These are phyloP conservation scores for Synchytrium microbalum DNA, from an alignment of 371 early-diverging fungal genomes.

Conservation along the genomic window DNA sequence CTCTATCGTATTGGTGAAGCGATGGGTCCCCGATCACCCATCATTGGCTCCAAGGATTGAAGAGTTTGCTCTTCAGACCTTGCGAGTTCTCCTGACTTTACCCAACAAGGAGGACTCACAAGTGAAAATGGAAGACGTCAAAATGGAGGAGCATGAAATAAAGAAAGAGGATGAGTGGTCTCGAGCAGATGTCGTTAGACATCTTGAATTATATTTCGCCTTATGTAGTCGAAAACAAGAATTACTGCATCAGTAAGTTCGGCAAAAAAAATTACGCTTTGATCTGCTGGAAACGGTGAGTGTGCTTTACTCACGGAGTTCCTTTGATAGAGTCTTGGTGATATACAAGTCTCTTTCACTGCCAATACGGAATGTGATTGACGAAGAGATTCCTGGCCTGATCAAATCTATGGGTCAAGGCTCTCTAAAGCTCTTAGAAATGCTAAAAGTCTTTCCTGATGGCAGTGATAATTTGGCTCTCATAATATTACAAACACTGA, in stretches of 20 bases:
- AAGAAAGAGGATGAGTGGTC: slow-evolving; percentile 17
- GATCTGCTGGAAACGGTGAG: background rate
- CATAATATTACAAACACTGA: slow-evolving; percentile 59
- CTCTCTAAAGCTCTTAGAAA: slow-evolving; percentile 48
- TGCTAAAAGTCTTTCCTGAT: slow-evolving; percentile 58
- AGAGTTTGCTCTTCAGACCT: slow-evolving; percentile 38
- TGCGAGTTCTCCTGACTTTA: slow-evolving; percentile 34
- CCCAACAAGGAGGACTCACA: slow-evolving; percentile 3
- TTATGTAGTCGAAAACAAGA: slow-evolving; percentile 37
- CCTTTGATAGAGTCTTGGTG: background rate
- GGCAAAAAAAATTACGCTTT: background rate
- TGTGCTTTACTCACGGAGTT: background rate
- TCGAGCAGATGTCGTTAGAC: slow-evolving; percentile 31
- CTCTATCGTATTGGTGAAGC: slow-evolving; percentile 53
- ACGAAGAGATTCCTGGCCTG: slow-evolving; percentile 59
- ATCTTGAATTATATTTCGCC: slow-evolving; percentile 38
- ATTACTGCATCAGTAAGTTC: slow-evolving; percentile 26
- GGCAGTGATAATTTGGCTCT: slow-evolving; percentile 70
- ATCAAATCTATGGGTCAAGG: slow-evolving; percentile 62
- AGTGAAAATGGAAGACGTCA: slow-evolving; percentile 5
- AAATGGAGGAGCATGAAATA: background rate
- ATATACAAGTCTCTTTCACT: slow-evolving; percentile 38
- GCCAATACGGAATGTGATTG: slow-evolving; percentile 52
- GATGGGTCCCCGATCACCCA: slow-evolving; percentile 50
- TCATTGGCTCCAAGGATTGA: slow-evolving; percentile 42